These are phyloP conservation scores for Claviceps lovelessii DNA, from an alignment of 2,329 filamentous ascomycete species.

Conservation along the genomic window DNA sequence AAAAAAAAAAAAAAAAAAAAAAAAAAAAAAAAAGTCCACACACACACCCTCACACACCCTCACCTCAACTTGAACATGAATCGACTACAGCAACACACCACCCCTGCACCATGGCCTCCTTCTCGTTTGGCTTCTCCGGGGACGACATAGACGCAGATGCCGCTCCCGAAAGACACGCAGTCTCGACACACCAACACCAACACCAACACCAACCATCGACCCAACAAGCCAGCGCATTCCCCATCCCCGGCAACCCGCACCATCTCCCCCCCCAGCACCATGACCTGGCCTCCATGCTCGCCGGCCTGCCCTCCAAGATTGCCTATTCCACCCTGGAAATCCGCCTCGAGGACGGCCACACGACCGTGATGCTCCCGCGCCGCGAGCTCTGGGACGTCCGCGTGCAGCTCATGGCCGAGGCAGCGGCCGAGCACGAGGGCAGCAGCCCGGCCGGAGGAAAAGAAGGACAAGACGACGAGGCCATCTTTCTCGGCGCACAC, in stretches of 20 bases:
- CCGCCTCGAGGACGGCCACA: slow-evolving; percentile 37
- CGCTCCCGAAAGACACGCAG: background rate
- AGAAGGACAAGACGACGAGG: slow-evolving; percentile 8
- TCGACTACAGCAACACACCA: background rate
- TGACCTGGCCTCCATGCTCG: slow-evolving; percentile 35
- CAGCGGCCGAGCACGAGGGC: slow-evolving; percentile 23
- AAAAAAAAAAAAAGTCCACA: background rate
- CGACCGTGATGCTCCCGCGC: slow-evolving; percentile 44
- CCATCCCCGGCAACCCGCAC: slow-evolving; percentile 45
- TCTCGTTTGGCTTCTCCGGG: slow-evolving; percentile 47
- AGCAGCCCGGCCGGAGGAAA: background rate
- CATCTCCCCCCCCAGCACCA: slow-evolving; percentile 37
- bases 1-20: too few species aligned
- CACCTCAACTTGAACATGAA: background rate
- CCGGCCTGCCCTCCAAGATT: slow-evolving; percentile 55
- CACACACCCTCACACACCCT: background rate
- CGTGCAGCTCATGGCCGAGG: slow-evolving; percentile 66
- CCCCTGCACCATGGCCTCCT: slow-evolving; percentile 24
- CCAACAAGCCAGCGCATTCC: slow-evolving; percentile 36
- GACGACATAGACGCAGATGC: slow-evolving; percentile 44
- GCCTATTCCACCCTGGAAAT: slow-evolving; percentile 51
- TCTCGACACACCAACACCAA: background rate
- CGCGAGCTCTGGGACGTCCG: slow-evolving; percentile 72
- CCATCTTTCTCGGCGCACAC: slow-evolving; percentile 41
- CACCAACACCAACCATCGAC: slow-evolving; percentile 4